phyloP scores from a whole-genome alignment of 2,329 filamentous ascomycete genomes.

The Microcera coccophila region DNA sequence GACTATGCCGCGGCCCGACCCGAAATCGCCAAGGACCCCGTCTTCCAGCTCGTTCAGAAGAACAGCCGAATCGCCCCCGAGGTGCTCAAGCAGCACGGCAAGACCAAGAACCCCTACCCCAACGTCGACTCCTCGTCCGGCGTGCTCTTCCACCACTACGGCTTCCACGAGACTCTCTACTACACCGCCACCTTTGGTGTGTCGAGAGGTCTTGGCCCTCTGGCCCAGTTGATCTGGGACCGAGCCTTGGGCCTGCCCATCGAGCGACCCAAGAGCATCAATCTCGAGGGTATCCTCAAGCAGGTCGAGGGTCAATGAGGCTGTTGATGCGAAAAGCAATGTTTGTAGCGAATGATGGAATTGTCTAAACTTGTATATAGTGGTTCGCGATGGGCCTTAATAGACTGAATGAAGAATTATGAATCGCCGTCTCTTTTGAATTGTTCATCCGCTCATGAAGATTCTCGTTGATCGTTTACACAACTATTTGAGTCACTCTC shows the following conservation, averaged over 20 bases:
- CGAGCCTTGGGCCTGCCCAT: conserved; percentile 90
- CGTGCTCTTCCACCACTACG: conserved; percentile 96
- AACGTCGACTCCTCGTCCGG: conserved; percentile 94
- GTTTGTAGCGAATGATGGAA: conserved; percentile 5
- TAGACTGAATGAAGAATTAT: conserved; percentile 15
- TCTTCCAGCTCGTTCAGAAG: conserved; percentile 91
- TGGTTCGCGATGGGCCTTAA: conserved; percentile 11
- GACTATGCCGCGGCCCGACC: conserved; percentile 84
- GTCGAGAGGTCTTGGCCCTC: conserved; percentile 71
- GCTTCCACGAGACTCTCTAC: conserved; percentile 94
- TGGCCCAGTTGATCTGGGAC: conserved; percentile 96
- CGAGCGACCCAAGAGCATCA: conserved; percentile 96
- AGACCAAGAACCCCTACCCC: conserved; percentile 96
- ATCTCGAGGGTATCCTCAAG: conserved; percentile 80
- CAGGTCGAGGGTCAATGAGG: conserved; percentile 47
- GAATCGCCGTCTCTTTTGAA: no score
- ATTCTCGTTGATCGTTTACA: no score
- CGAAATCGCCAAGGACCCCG: conserved; percentile 79
- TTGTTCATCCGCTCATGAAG: no score
- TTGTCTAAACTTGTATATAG: conserved; percentile 24
- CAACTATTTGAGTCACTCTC: no score
- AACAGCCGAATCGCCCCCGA: conserved; percentile 88
- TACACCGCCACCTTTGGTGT: conserved; percentile 75
- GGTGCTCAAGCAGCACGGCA: conserved; percentile 91
- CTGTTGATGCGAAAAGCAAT: conserved; percentile 8